phyloP scores from a whole-genome alignment of 2,329 filamentous ascomycete species.

The Colletotrichum neosansevieriae region DNA sequence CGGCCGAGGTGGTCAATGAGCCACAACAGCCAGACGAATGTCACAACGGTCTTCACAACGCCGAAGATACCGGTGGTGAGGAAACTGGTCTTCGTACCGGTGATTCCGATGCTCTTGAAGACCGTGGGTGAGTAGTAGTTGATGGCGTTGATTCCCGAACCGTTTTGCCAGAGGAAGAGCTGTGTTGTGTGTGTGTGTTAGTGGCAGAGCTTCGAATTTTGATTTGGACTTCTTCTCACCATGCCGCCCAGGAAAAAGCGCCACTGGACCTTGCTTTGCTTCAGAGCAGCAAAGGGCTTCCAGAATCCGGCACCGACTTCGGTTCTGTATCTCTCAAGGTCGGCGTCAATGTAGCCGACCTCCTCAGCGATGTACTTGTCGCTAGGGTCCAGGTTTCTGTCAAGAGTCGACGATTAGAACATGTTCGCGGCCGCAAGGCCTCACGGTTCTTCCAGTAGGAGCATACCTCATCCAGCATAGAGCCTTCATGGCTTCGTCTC shows the following conservation, averaged over 20 bases:
- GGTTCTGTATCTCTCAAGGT: conserved; percentile 72
- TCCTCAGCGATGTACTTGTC: conserved; percentile 80
- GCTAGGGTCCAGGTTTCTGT: conserved; percentile 60
- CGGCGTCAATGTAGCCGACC: conserved; percentile 76
- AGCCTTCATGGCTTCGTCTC: conserved; percentile 68
- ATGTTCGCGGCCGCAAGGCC: neutral
- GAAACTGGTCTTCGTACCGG: conserved; percentile 58
- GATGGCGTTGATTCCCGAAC: conserved; percentile 78
- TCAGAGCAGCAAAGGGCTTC: conserved; percentile 74
- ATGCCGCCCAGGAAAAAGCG: conserved; percentile 80
- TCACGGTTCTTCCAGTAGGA: neutral
- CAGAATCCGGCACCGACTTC: conserved; percentile 79
- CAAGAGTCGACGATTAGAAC: neutral
- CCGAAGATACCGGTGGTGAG: conserved; percentile 81
- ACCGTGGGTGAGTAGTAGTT: conserved; percentile 81
- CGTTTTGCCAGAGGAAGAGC: conserved; percentile 85
- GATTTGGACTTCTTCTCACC: conserved; percentile 18
- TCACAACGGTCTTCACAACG: conserved; percentile 78
- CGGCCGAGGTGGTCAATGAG: conserved; percentile 72
- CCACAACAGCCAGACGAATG: conserved; percentile 76
- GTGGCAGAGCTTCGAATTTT: neutral
- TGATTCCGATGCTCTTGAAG: conserved; percentile 67
- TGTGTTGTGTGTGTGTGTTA: neutral
- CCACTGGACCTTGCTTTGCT: conserved; percentile 71
- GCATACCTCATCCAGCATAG: conserved; percentile 69